Conservation (phyloP, 1,284 basidiomycete species). For the Heliocybe sulcata region DNA sequence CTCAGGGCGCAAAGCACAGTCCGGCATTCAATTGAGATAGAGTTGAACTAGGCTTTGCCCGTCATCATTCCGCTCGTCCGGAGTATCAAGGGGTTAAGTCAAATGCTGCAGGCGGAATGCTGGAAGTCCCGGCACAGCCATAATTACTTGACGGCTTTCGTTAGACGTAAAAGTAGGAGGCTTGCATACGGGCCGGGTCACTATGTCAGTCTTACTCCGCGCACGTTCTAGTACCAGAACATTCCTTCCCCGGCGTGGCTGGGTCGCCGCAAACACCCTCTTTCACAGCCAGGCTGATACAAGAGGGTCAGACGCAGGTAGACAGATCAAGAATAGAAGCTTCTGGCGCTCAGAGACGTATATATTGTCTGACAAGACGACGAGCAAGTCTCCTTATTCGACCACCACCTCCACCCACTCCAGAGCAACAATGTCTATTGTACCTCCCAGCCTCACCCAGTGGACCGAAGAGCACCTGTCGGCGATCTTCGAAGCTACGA, state of each 20-base stretch:
- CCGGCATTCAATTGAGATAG: too few species aligned
- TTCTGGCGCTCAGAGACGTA: not conserved
- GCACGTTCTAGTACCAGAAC: not conserved
- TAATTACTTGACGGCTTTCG: not conserved
- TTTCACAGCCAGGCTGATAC: not conserved
- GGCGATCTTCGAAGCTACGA: conserved; percentile 25
- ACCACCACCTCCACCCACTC: not conserved
- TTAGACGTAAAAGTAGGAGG: not conserved
- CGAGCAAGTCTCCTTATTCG: not conserved
- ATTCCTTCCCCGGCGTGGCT: not conserved
- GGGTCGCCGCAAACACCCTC: too few species aligned
- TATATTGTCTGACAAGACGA: not conserved
- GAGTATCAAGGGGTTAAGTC: not conserved
- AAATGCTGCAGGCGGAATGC: not conserved
- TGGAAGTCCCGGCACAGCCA: not conserved
- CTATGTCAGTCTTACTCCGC: not conserved
- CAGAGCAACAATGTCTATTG: conserved; percentile 15
- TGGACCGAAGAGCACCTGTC: conserved; percentile 26
- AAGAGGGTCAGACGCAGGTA: not conserved
- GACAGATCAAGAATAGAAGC: not conserved
- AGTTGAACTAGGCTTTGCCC: too few species aligned
- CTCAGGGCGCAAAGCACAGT: too few species aligned
- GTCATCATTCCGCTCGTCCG: not conserved
- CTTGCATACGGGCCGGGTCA: not conserved
- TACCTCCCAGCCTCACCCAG: conserved; percentile 25